phyloP scores from a whole-genome alignment of 495 filamentous ascomycete genomes.

The Penicillium canariense region DNA sequence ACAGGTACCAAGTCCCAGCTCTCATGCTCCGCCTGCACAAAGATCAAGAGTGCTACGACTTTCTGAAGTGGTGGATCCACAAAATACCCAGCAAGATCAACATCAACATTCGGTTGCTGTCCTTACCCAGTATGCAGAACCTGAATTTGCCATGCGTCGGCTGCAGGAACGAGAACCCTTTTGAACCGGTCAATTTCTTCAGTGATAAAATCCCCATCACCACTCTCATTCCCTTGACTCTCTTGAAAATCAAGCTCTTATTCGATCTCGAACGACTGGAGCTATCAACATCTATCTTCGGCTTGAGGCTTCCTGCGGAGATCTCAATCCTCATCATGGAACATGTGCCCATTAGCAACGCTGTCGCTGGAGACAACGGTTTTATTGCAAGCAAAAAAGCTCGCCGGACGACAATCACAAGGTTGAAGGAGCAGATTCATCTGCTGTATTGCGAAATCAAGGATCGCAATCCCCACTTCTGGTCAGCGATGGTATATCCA shows the following conservation, averaged over 20 bases:
- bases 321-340: background rate
- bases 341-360: background rate
- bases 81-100: background rate
- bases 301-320: background rate
- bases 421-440: background rate
- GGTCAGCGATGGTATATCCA: background rate
- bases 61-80: background rate
- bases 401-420: background rate
- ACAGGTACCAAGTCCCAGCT: background rate
- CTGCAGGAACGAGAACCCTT: background rate
- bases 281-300: background rate
- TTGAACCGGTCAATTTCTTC: background rate
- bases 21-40: background rate
- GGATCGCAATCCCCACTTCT: background rate
- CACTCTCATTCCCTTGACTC: background rate
- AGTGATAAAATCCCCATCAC: background rate
- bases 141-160: background rate
- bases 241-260: background rate
- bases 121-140: background rate
- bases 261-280: background rate
- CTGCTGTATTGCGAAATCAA: background rate
- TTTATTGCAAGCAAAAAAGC: background rate
- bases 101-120: background rate
- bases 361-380: background rate
- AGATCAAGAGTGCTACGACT: background rate